Base-by-base conservation (phyloP, 768 basidiomycete species). In the Tulasnella calospora region DNA sequence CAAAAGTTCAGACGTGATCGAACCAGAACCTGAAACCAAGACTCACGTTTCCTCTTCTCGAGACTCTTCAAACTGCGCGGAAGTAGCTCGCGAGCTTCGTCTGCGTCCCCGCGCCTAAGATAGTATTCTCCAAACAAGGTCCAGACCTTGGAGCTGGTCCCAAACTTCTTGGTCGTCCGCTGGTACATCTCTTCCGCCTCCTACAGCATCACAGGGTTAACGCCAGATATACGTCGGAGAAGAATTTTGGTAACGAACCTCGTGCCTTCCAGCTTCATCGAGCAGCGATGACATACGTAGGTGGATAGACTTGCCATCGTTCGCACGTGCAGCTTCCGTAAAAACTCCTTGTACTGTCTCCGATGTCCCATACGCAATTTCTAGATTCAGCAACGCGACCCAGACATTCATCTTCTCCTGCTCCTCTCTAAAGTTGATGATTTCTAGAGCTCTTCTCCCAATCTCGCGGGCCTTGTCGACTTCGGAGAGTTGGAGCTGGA, bases 401-500 rank as follows among this genome's bases (percentile, higher is more conserved):
- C 98, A 99, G 57, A 99, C 91, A 82, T 99, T 99, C 80, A 98
- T 85, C 83, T 93, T 94, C 85, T 99, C 98, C 80, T 91, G 91
- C 84, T 99, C 98, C 84, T 99, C 98, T 61, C 97, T 90, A 87
- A 97, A 98, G 83, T 88, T 92, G 85, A 99, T 99, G 15, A 92
- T 92, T 79, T 89, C 87, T 69, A 98, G 87, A 6, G 96, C 97
- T 33, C 94, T 90, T 75, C 90, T 89, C 71, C 91, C 96, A 74
- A 96, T 91, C 83, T 93, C 91, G 67, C 95, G 89, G 19, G 97
- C 98, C 84, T 96, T 98, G 82, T 96, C 96, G 77, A 98, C 87
- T 85, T 99, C 97, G 40, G 96, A 94, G n/a, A 99, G 89, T 81
- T 95, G 95, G 15, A 99, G 87, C 82, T 96, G 95, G 89, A 98